phyloP scores from a whole-genome alignment of 179 eudicot genomes.

The Silene vulgaris region DNA sequence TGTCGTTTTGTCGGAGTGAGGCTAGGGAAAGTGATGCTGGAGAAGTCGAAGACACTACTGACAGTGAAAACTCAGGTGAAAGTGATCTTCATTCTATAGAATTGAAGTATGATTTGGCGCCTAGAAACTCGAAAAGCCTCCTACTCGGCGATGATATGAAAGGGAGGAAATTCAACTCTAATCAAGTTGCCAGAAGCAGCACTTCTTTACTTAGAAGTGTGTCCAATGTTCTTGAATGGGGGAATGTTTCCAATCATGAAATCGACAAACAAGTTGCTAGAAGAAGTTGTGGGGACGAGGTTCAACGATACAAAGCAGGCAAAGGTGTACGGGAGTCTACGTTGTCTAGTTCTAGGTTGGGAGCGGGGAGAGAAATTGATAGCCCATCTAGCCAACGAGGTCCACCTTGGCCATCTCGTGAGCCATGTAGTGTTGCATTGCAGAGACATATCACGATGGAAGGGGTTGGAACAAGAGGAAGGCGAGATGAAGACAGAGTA shows the following conservation, averaged over 20 bases:
- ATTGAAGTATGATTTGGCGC: conserved; percentile 33
- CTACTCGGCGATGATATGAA: conserved; percentile 35
- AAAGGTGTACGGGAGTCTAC: conserved; percentile 45
- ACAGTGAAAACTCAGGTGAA: conserved; percentile 47
- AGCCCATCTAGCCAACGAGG: conserved; percentile 43
- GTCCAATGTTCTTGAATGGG: conserved; percentile 65
- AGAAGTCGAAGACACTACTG: conserved; percentile 43
- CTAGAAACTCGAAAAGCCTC: conserved; percentile 21
- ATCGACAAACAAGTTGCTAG: conserved; percentile 43
- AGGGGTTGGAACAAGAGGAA: conserved; percentile 35
- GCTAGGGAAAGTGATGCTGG: conserved; percentile 39
- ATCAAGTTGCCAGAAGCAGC: conserved; percentile 50
- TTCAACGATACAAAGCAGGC: conserved; percentile 33
- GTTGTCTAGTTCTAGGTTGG: conserved; percentile 31
- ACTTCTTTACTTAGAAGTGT: conserved; percentile 48
- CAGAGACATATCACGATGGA: conserved; percentile 38
- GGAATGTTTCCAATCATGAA: conserved; percentile 30
- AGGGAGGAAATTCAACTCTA: conserved; percentile 42
- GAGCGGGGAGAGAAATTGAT: conserved; percentile 27
- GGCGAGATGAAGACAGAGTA: conserved; percentile 29
- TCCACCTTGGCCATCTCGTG: conserved; percentile 35
- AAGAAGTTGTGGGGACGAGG: conserved; percentile 49
- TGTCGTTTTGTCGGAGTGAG: conserved; percentile 11
- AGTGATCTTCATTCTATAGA: conserved; percentile 77
- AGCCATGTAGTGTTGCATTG: conserved; percentile 29